Base-by-base conservation (phyloP, 169 alveolate genomes). In the Eimeria praecox region DNA sequence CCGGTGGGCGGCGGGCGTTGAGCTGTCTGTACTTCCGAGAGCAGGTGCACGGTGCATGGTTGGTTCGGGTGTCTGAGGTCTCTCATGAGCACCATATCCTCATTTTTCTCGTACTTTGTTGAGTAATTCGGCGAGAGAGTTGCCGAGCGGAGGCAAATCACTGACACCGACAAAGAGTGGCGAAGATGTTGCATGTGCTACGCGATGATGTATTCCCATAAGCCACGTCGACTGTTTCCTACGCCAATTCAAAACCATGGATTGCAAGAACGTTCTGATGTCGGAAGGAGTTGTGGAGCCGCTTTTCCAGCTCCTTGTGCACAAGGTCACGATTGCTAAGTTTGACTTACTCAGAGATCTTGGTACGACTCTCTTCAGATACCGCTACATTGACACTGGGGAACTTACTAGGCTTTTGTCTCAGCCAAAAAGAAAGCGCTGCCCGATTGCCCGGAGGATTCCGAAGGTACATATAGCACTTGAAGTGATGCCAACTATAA, bases 211-310 rank as follows among this genome's bases (percentile, higher is more conserved):
- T 20, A 56, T 86, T 59, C 66, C 69, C 62, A 86, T 59, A 44
- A 35, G 82, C 62, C 93, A 38, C 38, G 30, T 86, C 64, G 73
- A 64, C 59, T 69, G 38, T 44, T 44, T 83, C 91, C 42, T 30
- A 52, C 91, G 44, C 75, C 49, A 52, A 83, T 83, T 83, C 87
- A 30, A 33, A 89, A 64, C 46, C 30, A 69, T 64, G 87, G 94
- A 69, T 46, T 89, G 92, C 89, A 64, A 44, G 64, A 49, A 56
- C 75, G 78, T 83, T 20, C 71, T 93, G 94, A 88, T 64, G 94
- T 93, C 96, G 75, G 96, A 93, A 93, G 80, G 92, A 14, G 80
- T 73, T 14, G 96, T 93, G 87, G 96, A 93, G 89, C 96, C 96
- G 1, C 96, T 93, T 77, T 93, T 93, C 38, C 96, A 93, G 88